Conservation (phyloP, 768 basidiomycete genomes). For the Lyophyllum atratum region DNA sequence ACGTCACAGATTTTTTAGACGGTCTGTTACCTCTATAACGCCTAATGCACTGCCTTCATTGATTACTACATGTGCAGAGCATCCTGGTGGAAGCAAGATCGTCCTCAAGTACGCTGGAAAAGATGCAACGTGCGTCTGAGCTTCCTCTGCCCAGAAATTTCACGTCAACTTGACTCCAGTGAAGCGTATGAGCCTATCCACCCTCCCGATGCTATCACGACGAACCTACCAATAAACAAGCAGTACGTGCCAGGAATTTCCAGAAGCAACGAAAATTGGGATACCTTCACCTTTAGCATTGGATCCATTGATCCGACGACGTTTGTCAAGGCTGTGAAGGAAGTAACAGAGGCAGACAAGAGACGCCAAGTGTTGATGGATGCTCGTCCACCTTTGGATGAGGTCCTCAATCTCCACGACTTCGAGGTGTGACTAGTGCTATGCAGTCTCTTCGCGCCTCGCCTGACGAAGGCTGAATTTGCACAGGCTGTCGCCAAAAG, state of each 20-base stretch:
- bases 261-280: not conserved
- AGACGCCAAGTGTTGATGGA: slow-evolving; percentile 60
- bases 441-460: not conserved
- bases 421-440: slow-evolving; percentile 65
- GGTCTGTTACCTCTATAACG: slow-evolving; percentile 43
- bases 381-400: slow-evolving; percentile 70
- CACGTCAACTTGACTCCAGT: slow-evolving; percentile 30
- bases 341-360: slow-evolving; percentile 71
- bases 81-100: slow-evolving; percentile 78
- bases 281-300: slow-evolving; percentile 39
- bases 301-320: slow-evolving; percentile 73
- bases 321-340: slow-evolving; percentile 59
- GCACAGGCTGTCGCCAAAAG: slow-evolving; percentile 73
- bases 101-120: slow-evolving; percentile 86
- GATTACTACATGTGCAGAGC: slow-evolving; percentile 42
- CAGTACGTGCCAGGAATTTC: slow-evolving; percentile 48
- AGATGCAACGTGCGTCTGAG: slow-evolving; percentile 71
- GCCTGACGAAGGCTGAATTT: not conserved
- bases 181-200: slow-evolving; percentile 87
- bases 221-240: slow-evolving; percentile 78
- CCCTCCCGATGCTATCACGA: slow-evolving; percentile 75
- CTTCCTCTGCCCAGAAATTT: slow-evolving; percentile 1
- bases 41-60: slow-evolving; percentile 3
- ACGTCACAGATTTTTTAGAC: slow-evolving; percentile 73
- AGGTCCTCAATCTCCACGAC: slow-evolving; percentile 88